phyloP scores from a whole-genome alignment of 176 grass and related monocot genomes.

The Carex kokanica region DNA sequence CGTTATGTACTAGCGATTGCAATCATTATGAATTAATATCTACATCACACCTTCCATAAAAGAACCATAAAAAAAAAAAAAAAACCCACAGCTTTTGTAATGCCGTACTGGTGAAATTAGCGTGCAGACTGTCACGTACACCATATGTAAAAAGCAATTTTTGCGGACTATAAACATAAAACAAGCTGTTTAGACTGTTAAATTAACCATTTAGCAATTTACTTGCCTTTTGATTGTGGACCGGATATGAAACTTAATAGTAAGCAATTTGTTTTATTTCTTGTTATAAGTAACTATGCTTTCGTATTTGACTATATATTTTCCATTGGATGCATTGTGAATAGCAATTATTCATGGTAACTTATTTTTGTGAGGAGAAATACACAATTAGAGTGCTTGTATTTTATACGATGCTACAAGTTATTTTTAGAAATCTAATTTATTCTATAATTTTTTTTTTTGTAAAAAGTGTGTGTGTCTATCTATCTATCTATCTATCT shows the following conservation, averaged over 20 bases:
- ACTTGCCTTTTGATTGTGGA: background rate
- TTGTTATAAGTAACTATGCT: background rate
- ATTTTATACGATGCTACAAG: too few species aligned
- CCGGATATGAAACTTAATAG: background rate
- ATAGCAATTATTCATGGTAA: too few species aligned
- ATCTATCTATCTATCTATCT: too few species aligned
- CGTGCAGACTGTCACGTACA: background rate
- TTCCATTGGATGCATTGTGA: too few species aligned
- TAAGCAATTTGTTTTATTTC: background rate
- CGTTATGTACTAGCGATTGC: background rate
- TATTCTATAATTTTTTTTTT: too few species aligned
- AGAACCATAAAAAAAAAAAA: too few species aligned
- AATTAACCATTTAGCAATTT: background rate
- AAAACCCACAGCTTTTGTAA: too few species aligned
- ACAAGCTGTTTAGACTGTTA: background rate
- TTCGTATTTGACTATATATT: too few species aligned
- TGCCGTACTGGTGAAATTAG: background rate
- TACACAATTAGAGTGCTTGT: too few species aligned
- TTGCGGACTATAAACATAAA: background rate
- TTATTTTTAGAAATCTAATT: too few species aligned
- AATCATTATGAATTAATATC: background rate
- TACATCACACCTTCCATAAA: background rate
- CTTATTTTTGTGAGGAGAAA: too few species aligned
- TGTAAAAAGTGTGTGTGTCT: too few species aligned
- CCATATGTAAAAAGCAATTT: background rate